Conservation (phyloP, 441 rosid species). For the Corymbia calophylla region DNA sequence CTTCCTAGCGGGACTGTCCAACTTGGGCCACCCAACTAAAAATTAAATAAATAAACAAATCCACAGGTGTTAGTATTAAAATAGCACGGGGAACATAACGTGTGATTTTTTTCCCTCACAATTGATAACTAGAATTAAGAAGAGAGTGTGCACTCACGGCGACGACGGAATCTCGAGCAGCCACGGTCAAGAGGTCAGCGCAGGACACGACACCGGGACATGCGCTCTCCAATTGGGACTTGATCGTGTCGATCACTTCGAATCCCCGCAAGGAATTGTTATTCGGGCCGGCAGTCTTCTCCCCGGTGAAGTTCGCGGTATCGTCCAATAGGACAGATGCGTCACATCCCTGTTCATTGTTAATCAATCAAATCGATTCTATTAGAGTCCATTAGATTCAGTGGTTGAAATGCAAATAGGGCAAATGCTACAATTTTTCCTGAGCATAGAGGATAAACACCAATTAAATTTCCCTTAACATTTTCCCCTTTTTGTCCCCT, state of each 20-base stretch:
- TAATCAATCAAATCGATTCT: neutral
- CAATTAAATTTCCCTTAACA: neutral
- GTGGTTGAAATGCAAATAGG: neutral
- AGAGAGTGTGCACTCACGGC: neutral
- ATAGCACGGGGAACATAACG: neutral
- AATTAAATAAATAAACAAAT: neutral
- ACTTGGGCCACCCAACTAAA: conserved; percentile 4
- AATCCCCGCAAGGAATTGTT: neutral
- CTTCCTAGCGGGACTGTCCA: conserved; percentile 1
- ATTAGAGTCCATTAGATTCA: neutral
- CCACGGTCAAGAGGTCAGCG: conserved; percentile 1
- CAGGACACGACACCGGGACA: conserved; percentile 3
- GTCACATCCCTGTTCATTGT: conserved; percentile 1
- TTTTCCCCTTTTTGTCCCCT: neutral
- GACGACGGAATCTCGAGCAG: conserved; percentile 1
- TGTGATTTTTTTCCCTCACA: neutral
- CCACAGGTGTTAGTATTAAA: neutral
- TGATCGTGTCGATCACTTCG: conserved; percentile 1
- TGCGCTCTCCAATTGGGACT: neutral
- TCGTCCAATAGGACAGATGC: conserved; percentile 4
- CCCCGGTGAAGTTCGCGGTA: neutral
- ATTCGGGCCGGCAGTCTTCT: neutral
- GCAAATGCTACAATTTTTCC: neutral
- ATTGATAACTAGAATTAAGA: neutral
- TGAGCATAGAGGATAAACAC: neutral